These are phyloP conservation scores for Quercus aquifolioides DNA, from an alignment of 306 rosid genomes.

Conservation along the genomic window DNA sequence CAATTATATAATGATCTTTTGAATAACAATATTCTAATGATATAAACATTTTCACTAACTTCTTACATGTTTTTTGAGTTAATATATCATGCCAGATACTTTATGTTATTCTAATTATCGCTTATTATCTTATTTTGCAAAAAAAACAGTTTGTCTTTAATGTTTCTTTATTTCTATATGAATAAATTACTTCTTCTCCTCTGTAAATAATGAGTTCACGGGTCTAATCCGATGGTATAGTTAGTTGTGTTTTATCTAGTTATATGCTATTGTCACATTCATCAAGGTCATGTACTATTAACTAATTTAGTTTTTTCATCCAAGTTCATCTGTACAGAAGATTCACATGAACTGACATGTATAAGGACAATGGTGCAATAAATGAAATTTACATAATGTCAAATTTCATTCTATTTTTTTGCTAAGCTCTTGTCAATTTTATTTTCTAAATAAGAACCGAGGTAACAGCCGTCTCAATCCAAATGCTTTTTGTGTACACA, in stretches of 20 bases:
- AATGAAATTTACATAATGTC: slow-evolving; percentile 16
- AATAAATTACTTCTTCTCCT: no score
- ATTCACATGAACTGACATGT: not conserved
- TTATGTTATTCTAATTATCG: no score
- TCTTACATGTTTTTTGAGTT: no score
- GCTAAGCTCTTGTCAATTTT: no score
- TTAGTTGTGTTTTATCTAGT: not conserved
- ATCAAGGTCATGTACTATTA: not conserved
- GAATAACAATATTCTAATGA: no score
- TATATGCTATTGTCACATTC: not conserved
- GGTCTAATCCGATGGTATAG: not conserved
- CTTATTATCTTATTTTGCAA: no score
- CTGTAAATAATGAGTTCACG: no score
- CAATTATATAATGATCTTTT: not conserved
- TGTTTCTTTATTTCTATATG: no score
- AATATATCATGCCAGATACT: no score
- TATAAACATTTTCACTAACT: no score
- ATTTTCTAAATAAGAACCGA: not conserved
- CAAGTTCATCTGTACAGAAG: not conserved
- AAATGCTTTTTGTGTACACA: not conserved
- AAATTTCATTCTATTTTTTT: no score
- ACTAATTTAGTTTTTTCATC: not conserved
- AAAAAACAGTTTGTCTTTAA: no score
- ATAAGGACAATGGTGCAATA: slow-evolving; percentile 23
- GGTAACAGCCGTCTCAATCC: slow-evolving; percentile 6